These are phyloP conservation scores for Metschnikowia lochheadii DNA, from an alignment of 805 yeast genomes.

Conservation along the genomic window DNA sequence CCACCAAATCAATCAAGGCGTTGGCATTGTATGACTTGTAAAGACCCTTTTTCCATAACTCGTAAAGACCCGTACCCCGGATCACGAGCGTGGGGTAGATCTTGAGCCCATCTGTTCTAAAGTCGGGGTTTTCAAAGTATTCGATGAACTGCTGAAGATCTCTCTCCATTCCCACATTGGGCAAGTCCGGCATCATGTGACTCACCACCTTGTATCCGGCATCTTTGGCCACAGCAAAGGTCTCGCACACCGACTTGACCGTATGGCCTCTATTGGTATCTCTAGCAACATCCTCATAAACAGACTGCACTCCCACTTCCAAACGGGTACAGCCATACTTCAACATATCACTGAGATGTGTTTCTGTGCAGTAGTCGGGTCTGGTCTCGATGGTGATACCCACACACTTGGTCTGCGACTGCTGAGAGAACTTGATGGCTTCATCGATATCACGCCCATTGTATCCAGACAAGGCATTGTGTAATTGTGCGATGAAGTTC, in stretches of 20 bases:
- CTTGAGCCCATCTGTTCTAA: constrained; percentile 94
- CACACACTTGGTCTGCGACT: constrained; percentile 92
- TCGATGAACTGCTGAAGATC: constrained; percentile 94
- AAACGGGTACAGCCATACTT: constrained; percentile 94
- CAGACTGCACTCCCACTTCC: constrained; percentile 96
- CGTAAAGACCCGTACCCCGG: constrained; percentile 95
- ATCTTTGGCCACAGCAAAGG: constrained; percentile 94
- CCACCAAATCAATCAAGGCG: constrained; percentile 89
- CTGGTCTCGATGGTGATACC: constrained; percentile 98
- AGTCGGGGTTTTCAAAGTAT: constrained; percentile 94
- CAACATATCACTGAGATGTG: constrained; percentile 93
- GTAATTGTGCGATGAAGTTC: constrained; percentile 80
- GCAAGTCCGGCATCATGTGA: constrained; percentile 99
- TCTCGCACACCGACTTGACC: constrained; percentile 91
- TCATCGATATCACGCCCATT: constrained; percentile 85
- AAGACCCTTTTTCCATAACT: constrained; percentile 93
- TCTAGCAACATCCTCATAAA: constrained; percentile 96
- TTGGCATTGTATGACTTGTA: constrained; percentile 94
- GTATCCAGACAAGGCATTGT: constrained; percentile 92
- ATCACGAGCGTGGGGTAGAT: constrained; percentile 94
- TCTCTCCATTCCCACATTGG: constrained; percentile 98
- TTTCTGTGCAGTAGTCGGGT: constrained; percentile 96
- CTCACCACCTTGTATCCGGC: constrained; percentile 97
- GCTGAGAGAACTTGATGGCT: constrained; percentile 87
- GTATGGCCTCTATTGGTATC: constrained; percentile 98